A percentile compares a stretch with the other conserved stretches of the same genome.
Evolutionary conservation across 257 asterid genomes (phyloP).

Genomic region (Solanum tacnaense): DNA sequence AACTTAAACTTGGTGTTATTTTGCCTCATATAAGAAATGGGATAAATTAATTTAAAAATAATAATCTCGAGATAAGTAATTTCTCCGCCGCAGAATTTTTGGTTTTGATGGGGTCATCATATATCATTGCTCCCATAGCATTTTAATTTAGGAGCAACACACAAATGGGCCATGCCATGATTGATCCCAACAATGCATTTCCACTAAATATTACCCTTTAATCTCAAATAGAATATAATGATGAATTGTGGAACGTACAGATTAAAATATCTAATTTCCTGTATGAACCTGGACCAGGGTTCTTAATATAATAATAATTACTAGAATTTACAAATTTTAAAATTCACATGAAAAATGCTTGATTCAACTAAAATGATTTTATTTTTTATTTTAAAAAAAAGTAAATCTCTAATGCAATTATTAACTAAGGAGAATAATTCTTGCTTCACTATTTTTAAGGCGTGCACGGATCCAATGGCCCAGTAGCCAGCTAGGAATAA

Average conservation of each 20-base stretch:
- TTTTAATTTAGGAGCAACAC: background rate
- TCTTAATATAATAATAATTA: background rate
- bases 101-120: background rate
- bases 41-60: background rate
- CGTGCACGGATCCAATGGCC: background rate
- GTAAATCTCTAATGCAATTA: background rate
- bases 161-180: background rate
- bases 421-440: background rate
- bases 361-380: background rate
- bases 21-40: background rate
- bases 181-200: background rate
- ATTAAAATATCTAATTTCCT: background rate
- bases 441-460: background rate
- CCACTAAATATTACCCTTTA: background rate
- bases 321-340: background rate
- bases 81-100: accelerated
- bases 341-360: background rate
- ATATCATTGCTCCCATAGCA: background rate
- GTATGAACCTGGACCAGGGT: background rate
- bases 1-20: background rate
- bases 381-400: background rate
- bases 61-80: background rate
- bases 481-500: background rate
- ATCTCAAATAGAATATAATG: background rate
- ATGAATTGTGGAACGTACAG: background rate